Conservation (phyloP, 2,329 filamentous ascomycete genomes). For the Monosporascus sp. region DNA sequence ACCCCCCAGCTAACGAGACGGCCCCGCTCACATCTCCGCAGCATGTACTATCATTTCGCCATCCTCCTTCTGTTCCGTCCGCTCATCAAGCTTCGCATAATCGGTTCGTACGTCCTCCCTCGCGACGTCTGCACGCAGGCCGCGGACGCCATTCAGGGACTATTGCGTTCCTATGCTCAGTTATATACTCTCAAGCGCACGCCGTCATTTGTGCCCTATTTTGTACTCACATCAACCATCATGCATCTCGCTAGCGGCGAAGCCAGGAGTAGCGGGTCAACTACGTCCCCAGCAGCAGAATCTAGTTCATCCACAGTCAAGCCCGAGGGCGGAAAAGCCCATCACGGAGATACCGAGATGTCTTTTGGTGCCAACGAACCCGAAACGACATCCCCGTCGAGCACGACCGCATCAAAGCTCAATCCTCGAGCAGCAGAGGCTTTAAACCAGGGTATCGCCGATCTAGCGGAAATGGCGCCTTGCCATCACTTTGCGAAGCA, state of each 20-base stretch:
- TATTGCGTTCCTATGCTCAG: conserved; percentile 52
- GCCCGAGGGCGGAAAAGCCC: conserved; percentile 8
- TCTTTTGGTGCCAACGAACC: conserved; percentile 8
- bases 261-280: conserved; percentile 17
- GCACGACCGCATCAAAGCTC: conserved; percentile 21
- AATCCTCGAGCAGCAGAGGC: conserved; percentile 38
- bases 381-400: conserved; percentile 12
- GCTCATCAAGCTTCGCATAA: conserved; percentile 59
- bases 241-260: conserved; percentile 54
- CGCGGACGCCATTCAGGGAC: conserved; percentile 53
- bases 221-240: conserved; percentile 56
- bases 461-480: conserved; percentile 55
- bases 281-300: conserved; percentile 13
- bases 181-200: conserved; percentile 54
- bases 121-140: conserved; percentile 61
- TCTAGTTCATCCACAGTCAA: conserved; percentile 17
- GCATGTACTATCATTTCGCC: conserved; percentile 67
- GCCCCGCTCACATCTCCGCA: conserved; percentile 21
- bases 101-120: conserved; percentile 58
- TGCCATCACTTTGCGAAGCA: conserved; percentile 58
- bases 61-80: conserved; percentile 71
- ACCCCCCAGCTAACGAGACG: no score
- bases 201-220: conserved; percentile 57
- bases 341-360: conserved; percentile 3
- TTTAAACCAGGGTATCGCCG: conserved; percentile 49